Percentiles rank a stretch among this genome's conserved stretches.
Evolutionary conservation across 1,284 basidiomycete genomes (phyloP).

Genomic region (Ustilago cynodontis): DNA sequence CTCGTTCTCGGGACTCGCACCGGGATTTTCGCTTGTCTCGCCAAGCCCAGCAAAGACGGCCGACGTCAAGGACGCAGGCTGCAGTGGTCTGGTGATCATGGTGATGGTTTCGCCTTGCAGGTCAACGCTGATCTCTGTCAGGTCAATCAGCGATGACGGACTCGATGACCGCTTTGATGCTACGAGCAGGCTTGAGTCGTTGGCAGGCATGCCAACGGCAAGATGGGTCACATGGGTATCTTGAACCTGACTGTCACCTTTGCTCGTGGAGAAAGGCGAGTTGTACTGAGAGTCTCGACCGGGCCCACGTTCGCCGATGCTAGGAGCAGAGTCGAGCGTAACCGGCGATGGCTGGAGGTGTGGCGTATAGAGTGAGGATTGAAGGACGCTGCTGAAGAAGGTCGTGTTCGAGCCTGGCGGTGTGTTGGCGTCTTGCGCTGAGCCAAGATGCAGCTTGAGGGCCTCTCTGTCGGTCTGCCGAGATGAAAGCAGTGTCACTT

Average conservation of each 20-base stretch:
- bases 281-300: background rate
- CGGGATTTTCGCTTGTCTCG: background rate
- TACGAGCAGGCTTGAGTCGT: slow-evolving; percentile 33
- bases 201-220: slow-evolving; percentile 46
- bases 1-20: background rate
- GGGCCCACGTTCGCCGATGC: slow-evolving; percentile 1
- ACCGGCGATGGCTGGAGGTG: slow-evolving; percentile 41
- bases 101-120: slow-evolving; percentile 26
- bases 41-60: background rate
- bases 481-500: slow-evolving; percentile 37
- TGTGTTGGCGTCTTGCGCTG: background rate
- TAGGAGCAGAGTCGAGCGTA: slow-evolving; percentile 32
- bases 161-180: slow-evolving; percentile 26
- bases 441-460: background rate
- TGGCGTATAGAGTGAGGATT: slow-evolving; percentile 36
- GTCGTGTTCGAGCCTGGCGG: background rate
- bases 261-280: slow-evolving; percentile 12
- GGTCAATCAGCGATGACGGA: slow-evolving; percentile 19
- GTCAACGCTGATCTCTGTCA: slow-evolving; percentile 42
- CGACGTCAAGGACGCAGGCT: slow-evolving; percentile 20
- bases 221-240: slow-evolving; percentile 28
- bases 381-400: slow-evolving; percentile 33
- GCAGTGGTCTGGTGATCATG: slow-evolving; percentile 49
- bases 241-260: background rate
- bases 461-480: slow-evolving; percentile 24